Evolutionary conservation across 306 rosid genomes (phyloP), one percentile per base, ranked within the genome.

Genomic region (Prunus mongolica): DNA sequence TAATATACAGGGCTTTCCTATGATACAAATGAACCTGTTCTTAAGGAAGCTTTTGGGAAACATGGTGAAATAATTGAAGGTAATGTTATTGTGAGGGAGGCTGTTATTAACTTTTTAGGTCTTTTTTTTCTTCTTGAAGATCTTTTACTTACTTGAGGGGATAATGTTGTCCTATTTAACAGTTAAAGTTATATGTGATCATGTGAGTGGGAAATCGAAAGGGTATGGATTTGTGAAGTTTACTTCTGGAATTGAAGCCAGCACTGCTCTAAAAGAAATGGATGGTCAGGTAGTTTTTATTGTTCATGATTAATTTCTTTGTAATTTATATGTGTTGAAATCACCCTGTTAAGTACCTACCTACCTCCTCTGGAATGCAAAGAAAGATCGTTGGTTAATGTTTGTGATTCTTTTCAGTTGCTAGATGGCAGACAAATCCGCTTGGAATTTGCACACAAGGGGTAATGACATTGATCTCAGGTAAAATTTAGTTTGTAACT

Each of bases 121-220:
- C 12, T 16, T 22, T 12, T 16, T 18, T 13, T 58, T 5, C 2
- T 28, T 69, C 8, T 13, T 2, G 25, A 49, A 14, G 47, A 6
- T 16, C 27, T 3, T 32, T 6, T 15, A 22, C 65, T 62, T 71
- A 51, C 30, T 25, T 24, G 66, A 62, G 52, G 77, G 74, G 22
- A 61, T 28, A 69, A 41, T n/a, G 49, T 50, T 19, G 1, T 70
- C 14, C 4, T 63, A 19, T 69, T 27, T 45, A 64, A 57, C 82
- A 89, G 96, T 78, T 50, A 87, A 72, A 84, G 93, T 91, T 27
- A 86, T 86, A 72, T 89, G 97, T 68, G 86, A 91, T 76, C 93
- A 54, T 1, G 83, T 80, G 28, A 87, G 82, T 84, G 90, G 93
- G 55, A 84, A 77, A 74, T 92, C 96, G 57, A 90, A 84, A 65